Percentiles rank a stretch among this genome's conserved stretches.
These are phyloP conservation scores for Chytriomyces sp. DNA, from an alignment of 192 early-diverging fungal genomes.

Conservation along the genomic window DNA sequence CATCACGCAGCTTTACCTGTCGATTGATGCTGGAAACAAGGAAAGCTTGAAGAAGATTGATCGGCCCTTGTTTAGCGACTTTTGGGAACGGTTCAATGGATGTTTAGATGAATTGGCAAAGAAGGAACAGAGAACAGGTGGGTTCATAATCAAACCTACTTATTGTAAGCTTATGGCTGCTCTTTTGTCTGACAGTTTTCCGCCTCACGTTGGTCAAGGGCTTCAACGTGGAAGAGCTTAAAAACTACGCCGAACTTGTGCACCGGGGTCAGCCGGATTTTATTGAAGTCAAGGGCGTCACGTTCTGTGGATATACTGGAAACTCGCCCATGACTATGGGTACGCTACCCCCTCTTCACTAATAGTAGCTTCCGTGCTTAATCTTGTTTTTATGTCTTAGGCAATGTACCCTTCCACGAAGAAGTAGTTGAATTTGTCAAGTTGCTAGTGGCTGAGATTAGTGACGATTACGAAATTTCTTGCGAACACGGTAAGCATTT, in stretches of 20 bases:
- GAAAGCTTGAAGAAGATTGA: conserved; percentile 76
- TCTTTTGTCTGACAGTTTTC: conserved; percentile 48
- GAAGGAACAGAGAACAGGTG: conserved; percentile 68
- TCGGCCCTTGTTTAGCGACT: conserved; percentile 73
- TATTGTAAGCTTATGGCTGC: neutral
- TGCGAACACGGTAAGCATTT: conserved; percentile 60
- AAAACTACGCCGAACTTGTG: conserved; percentile 67
- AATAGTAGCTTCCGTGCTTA: too few relatives aligned
- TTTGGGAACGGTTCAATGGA: conserved; percentile 70
- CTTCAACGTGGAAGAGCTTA: conserved; percentile 67
- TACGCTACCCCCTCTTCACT: too few relatives aligned
- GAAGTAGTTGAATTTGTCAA: conserved; percentile 71
- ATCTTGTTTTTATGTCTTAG: too few relatives aligned
- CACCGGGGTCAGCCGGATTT: conserved; percentile 67
- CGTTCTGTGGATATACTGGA: conserved; percentile 74
- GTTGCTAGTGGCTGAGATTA: conserved; percentile 54
- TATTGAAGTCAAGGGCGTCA: conserved; percentile 78
- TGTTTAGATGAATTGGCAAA: conserved; percentile 64
- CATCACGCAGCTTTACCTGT: conserved; percentile 74
- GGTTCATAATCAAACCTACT: neutral
- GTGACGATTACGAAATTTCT: conserved; percentile 67
- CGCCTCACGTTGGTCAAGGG: conserved; percentile 74
- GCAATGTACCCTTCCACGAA: conserved; percentile 70
- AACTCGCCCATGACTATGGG: conserved; percentile 56
- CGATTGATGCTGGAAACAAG: conserved; percentile 76